A percentile compares a stretch with the other conserved stretches of the same genome.
Conservation (phyloP, 2,329 filamentous ascomycete genomes). For the Raffaelea arxii region DNA sequence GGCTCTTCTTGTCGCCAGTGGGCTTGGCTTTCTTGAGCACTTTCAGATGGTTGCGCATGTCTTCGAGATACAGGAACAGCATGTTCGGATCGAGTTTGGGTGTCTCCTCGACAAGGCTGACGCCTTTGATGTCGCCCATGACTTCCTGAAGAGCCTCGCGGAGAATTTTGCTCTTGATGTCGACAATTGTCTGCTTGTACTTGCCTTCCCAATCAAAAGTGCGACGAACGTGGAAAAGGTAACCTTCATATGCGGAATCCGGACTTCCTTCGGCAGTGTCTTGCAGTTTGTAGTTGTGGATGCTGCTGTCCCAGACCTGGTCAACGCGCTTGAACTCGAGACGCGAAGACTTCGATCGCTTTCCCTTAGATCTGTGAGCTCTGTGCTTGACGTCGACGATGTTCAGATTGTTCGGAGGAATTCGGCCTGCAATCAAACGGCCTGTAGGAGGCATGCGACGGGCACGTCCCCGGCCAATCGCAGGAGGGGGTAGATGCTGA, state of each 20-base stretch:
- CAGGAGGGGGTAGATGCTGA: no score
- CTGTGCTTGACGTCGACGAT: background rate
- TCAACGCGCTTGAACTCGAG: conserved; percentile 42
- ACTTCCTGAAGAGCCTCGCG: conserved; percentile 61
- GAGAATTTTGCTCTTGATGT: conserved; percentile 76
- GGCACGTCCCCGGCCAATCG: no score
- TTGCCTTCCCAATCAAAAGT: conserved; percentile 80
- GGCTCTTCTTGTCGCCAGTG: conserved; percentile 40
- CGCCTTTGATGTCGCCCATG: conserved; percentile 66
- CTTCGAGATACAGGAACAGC: conserved; percentile 68
- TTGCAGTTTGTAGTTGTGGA: conserved; percentile 44
- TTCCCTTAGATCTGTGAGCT: background rate
- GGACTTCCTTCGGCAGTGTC: conserved; percentile 36
- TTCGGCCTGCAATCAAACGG: no score
- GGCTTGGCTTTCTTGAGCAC: conserved; percentile 50
- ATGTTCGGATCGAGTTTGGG: conserved; percentile 65
- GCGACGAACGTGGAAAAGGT: conserved; percentile 72
- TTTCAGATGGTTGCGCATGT: conserved; percentile 56
- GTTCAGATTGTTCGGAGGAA: background rate
- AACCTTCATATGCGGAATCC: conserved; percentile 60
- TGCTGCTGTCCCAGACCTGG: conserved; percentile 40
- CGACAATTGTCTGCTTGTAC: conserved; percentile 61
- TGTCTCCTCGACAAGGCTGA: conserved; percentile 71
- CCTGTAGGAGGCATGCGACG: no score
- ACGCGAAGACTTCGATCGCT: conserved; percentile 10